Evolutionary conservation across 1,284 basidiomycete genomes (phyloP).

Genomic region (Agroathelia rolfsii): DNA sequence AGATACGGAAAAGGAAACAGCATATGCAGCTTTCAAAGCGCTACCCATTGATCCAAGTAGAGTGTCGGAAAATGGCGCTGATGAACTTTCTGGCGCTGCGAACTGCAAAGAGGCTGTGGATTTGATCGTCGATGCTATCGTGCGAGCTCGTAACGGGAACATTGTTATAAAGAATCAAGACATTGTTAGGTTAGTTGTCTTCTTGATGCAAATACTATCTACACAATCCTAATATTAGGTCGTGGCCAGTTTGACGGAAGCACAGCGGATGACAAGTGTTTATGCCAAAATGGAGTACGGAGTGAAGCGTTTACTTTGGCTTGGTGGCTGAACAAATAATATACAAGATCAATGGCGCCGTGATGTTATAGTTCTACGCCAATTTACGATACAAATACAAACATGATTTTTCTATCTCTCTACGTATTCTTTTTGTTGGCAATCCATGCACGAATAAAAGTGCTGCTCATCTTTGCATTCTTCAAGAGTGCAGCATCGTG

Average conservation of each 20-base stretch:
- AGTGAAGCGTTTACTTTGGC: conserved; percentile 79
- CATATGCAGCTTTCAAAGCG: conserved; percentile 69
- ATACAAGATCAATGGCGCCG: too few species aligned
- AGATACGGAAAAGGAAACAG: conserved; percentile 22
- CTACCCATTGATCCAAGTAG: conserved; percentile 60
- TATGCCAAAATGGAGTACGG: conserved; percentile 88
- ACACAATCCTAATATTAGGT: conserved; percentile 10
- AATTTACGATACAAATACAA: too few species aligned
- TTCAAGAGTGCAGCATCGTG: conserved; percentile 60
- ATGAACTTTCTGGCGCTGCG: conserved; percentile 48
- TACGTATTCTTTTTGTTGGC: too few species aligned
- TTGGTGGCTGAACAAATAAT: conserved; percentile 49
- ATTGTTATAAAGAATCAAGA: conserved; percentile 59
- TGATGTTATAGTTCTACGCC: too few species aligned
- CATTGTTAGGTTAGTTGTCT: conserved; percentile 61
- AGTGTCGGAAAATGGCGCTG: too few species aligned
- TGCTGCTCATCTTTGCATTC: conserved; percentile 83
- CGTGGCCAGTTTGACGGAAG: conserved; percentile 58
- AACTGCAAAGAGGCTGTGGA: conserved; percentile 74
- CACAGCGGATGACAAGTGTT: conserved; percentile 71
- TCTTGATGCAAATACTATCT: conserved; percentile 6
- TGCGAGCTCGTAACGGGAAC: conserved; percentile 53
- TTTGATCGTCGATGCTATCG: conserved; percentile 62
- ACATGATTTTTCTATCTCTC: too few species aligned
- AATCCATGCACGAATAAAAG: conserved; percentile 81